Conservation (phyloP, 768 basidiomycete genomes). For the Pisolithus microcarpus region DNA sequence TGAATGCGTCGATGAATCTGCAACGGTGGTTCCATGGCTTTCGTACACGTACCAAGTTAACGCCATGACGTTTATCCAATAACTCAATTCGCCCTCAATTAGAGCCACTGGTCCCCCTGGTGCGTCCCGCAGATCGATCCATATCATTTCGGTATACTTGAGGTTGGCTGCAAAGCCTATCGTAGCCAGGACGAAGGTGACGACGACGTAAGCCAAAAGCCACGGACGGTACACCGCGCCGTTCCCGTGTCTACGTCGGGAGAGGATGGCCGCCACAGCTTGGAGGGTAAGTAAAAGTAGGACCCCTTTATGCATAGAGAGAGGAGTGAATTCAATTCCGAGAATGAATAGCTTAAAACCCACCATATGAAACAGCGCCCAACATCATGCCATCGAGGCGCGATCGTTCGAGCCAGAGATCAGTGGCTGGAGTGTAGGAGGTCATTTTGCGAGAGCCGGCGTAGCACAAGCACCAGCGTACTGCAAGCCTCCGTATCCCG, state of each 20-base stretch:
- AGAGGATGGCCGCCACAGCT: constrained; percentile 5
- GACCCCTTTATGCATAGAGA: constrained; percentile 10
- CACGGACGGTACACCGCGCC: not conserved
- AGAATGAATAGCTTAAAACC: not conserved
- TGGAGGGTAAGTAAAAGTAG: constrained; percentile 18
- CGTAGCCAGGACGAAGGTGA: constrained; percentile 22
- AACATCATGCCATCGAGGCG: constrained; percentile 20
- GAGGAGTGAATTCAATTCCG: not conserved
- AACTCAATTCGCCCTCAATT: constrained; percentile 7
- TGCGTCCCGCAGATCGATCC: constrained; percentile 21
- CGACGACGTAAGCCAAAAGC: constrained; percentile 17
- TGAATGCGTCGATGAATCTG: not conserved
- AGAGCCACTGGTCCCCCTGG: constrained; percentile 10
- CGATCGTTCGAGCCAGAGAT: constrained; percentile 23
- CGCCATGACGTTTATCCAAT: constrained; percentile 16
- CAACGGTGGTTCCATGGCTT: not conserved
- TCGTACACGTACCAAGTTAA: constrained; percentile 11
- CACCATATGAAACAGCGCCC: constrained; percentile 17
- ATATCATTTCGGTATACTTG: constrained; percentile 27
- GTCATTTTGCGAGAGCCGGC: constrained; percentile 6
- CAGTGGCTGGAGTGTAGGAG: constrained; percentile 11
- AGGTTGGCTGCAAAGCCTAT: constrained; percentile 19
- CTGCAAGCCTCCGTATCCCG: no score
- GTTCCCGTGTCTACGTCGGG: constrained; percentile 1
- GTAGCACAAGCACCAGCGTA: no score